These are phyloP conservation scores for Suillus placidus DNA, from an alignment of 768 basidiomycete species.

Conservation along the genomic window DNA sequence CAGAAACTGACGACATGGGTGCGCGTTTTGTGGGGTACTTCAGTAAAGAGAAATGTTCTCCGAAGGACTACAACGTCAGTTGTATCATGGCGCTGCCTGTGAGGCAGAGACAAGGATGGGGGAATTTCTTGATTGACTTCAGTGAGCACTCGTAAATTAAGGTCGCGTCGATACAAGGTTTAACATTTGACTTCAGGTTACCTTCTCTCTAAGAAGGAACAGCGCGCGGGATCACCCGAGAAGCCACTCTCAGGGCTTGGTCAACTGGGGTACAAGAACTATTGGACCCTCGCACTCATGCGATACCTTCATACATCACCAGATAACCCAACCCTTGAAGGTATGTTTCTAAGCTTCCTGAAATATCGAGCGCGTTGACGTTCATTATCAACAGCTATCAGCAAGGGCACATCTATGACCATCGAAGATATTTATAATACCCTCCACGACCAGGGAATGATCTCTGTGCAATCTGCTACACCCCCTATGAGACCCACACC, in stretches of 20 bases:
- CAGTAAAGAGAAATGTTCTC: conserved; percentile 96
- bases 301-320: conserved; percentile 68
- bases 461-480: conserved; percentile 52
- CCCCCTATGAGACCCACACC: conserved; percentile 65
- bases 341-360: conserved; percentile 43
- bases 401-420: conserved; percentile 85
- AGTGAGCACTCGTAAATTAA: conserved; percentile 50
- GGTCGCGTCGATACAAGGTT: too few species aligned
- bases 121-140: conserved; percentile 95
- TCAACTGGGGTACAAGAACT: conserved; percentile 90
- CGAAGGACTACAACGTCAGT: conserved; percentile 95
- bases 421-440: conserved; percentile 83
- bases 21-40: conserved; percentile 98
- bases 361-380: conserved; percentile 23
- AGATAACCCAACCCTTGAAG: conserved; percentile 71
- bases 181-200: conserved; percentile 63
- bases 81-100: conserved; percentile 99
- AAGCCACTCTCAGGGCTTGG: conserved; percentile 94
- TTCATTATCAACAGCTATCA: conserved; percentile 63
- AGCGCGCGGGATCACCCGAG: conserved; percentile 88
- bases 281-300: conserved; percentile 91
- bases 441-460: conserved; percentile 74
- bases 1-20: conserved; percentile 86
- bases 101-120: conserved; percentile 94
- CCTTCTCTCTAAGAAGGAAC: conserved; percentile 93